Base-by-base conservation (phyloP, 768 basidiomycete species). In the Clitopilus passeckerianus region DNA sequence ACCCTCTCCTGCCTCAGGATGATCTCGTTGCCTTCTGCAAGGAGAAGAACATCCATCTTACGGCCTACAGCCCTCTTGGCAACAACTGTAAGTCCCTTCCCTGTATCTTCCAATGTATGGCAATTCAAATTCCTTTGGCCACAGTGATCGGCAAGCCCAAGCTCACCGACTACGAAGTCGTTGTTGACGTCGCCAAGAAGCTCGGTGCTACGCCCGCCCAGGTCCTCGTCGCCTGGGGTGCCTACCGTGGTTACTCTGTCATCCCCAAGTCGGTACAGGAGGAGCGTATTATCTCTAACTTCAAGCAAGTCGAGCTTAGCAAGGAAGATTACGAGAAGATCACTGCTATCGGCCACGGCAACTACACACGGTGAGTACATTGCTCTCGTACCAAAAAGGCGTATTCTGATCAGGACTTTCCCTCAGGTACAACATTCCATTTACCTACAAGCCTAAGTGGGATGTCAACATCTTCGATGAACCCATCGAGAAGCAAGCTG, bases 251-350 rank as follows among this genome's bases (percentile, higher is more conserved):
- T 12, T 87, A 86, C 71, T 86, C 86, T 8, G 88, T 94, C 61
- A 91, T 94, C 66, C 93, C 93, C 16, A 94, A 95, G 80, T 86
- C 84, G 58, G 89, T 92, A 24, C 77, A 86, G 59, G 77, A 87
- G 67, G 83, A 76, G 3, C 88, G 89, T 41, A 87, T 92, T 73
- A 69, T 77, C 56, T 86, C 86, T 61, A 93, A 94, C 77, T 91
- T 91, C 77, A 70, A 89, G 74, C 86, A 92, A 67, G 79, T 92
- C 56, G 77, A 80, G 66, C 75, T 93, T 57, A 79, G 77, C 67
- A 67, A 84, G 64, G 86, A 84, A 57, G 89, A 91, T 67, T 90
- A 84, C 63, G 80, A 89, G 61, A 79, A 74, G 66, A 73, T 91
- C 62, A 72, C 71, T 12, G 72, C 74, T 12, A 71, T 89, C 46